These are phyloP conservation scores for Xylariaceae sp. DNA, from an alignment of 2,329 filamentous ascomycete genomes.

Conservation along the genomic window DNA sequence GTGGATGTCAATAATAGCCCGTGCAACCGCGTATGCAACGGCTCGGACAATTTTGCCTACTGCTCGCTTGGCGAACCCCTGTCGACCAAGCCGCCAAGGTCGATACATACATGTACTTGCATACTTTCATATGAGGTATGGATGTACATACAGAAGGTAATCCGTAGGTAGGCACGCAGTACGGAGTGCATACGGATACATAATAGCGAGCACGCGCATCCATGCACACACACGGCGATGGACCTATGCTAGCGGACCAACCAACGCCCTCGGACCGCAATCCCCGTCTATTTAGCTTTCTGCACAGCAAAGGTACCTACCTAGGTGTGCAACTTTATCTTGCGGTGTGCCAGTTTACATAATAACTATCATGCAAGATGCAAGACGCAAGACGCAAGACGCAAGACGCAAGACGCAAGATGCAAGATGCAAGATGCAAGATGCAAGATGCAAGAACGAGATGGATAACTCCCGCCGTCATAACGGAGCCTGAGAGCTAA, in stretches of 20 bases:
- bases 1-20: background rate
- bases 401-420: too few species aligned
- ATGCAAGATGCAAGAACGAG: background rate
- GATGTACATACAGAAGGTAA: too few species aligned
- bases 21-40: constrained; percentile 22
- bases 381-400: too few species aligned
- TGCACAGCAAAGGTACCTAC: background rate
- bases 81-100: background rate
- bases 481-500: background rate
- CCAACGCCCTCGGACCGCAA: background rate
- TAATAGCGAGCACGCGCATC: too few species aligned
- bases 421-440: too few species aligned
- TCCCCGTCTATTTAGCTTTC: background rate
- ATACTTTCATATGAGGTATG: too few species aligned
- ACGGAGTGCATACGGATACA: too few species aligned
- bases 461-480: background rate
- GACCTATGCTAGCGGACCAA: background rate
- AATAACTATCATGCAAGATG: too few species aligned
- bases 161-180: too few species aligned
- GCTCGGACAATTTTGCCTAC: constrained; percentile 30
- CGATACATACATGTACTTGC: too few species aligned
- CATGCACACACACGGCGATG: too few species aligned
- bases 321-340: background rate
- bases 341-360: background rate
- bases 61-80: constrained; percentile 14